Evolutionary conservation across 805 yeast genomes (phyloP), one percentile per base, ranked within the genome.

Genomic region (Candida nitratophila): DNA sequence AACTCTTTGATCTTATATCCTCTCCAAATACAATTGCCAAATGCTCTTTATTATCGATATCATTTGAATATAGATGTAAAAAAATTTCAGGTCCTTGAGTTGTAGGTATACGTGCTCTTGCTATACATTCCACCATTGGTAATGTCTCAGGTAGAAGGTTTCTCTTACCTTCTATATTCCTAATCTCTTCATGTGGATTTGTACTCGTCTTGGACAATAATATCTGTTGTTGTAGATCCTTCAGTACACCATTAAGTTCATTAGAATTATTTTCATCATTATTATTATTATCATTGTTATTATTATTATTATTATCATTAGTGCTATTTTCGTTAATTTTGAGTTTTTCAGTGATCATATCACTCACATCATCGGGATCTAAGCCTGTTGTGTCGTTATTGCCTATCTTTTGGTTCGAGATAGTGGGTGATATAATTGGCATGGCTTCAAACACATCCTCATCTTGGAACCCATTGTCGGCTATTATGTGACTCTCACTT

Each of bases 11-110:
- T 51, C 96, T 73, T 43, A 93, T 83, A 52, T 85, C 84, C 56
- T 88, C 96, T 10, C 98, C 97, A 66, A 93, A 91, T 4, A 93
- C 99, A 47, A 93, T 91, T 6, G 99, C 99, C 55, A 93, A 67
- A 65, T 93, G 99, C 64, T 93, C 99, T 61, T 93, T 93, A 41
- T 79, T 71, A 64, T 93, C 99, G 44, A 83, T 66, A 57, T 88
- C 79, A 60, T 93, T 93, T 40, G 84, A 74, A 65, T 93, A 93
- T 31, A 93, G 65, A 66, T 93, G 99, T 44, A 93, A 69, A 55
- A 89, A 93, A 42, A 91, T 89, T 59, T 93, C 99, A 1, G 95
- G 89, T 3, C 97, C 98, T 43, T 81, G 81, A 1, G 96, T 89
- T 3, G 99, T 93, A 41, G 99, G 99, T 44, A 93, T 91, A 47